Base-by-base conservation (phyloP, 306 rosid species). In the Glycine latifolia region DNA sequence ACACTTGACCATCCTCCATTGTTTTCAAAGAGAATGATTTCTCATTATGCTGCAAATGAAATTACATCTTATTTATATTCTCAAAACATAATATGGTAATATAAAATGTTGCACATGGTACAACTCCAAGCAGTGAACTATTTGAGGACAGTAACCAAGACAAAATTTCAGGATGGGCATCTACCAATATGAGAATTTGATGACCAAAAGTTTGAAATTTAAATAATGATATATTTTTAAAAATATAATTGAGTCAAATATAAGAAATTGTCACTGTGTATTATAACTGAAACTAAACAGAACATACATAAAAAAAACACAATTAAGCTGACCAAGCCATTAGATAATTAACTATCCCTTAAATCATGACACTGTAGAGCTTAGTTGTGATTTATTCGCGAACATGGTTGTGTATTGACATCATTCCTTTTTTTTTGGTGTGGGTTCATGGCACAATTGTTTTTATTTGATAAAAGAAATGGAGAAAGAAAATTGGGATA, bases 1-100 rank as follows among this genome's bases (percentile, higher is more conserved):
- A 92, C 82, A 96, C 99, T 89, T 89, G 97, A 47, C 99, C 99
- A 79, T 96, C 99, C 93, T 96, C 98, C 97, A 96, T 92, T 20
- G 99, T 90, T 87, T 96, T 96, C 84, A 96, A 86, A 10, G 94
- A 83, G 86, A 87, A 89, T 17, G 98, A 93, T 87, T 93, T 96
- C 89, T 92, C 99, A 48, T 87, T 96, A 83, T 91, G 93, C 99
- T 96, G 94, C 89, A 83, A 52, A 78, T 44, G 47, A 78, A 79
- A 73, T 79, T 76, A 70, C 33, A 52, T 80, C 37, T 71, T 48
- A 71, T 33, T 14, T 55, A 55, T 53, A 62, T 47, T 48, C 78
- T 50, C 65, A 49, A 79, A 56, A 75, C 77, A 79, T 50, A 82
- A 50, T 48, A 13, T 69, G 47, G 59, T 50, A 82, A 50, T 41